phyloP scores from a whole-genome alignment of 2,329 filamentous ascomycete genomes.

The Calonectria montana region DNA sequence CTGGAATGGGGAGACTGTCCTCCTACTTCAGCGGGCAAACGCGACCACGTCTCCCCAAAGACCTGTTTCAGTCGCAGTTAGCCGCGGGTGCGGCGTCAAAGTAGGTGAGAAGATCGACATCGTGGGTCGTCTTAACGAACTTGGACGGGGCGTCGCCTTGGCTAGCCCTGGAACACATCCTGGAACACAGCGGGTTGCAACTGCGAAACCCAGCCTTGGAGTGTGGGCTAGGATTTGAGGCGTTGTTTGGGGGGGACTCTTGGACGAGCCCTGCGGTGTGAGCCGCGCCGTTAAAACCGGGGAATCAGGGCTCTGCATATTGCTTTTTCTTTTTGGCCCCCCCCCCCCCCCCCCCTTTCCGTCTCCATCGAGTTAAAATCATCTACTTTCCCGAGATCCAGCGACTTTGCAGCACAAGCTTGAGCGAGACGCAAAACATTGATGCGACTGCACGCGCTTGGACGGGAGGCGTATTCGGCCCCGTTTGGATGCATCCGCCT shows the following conservation, averaged over 20 bases:
- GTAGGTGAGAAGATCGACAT: slow-evolving; percentile 37
- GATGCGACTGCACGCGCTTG: slow-evolving; percentile 5
- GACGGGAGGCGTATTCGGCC: background rate
- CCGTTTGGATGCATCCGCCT: slow-evolving; percentile 1
- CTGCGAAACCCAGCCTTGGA: slow-evolving; percentile 34
- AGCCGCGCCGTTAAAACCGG: slow-evolving; percentile 32
- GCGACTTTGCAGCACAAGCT: background rate
- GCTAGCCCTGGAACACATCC: slow-evolving; percentile 30
- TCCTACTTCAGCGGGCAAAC: background rate
- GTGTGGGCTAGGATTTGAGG: slow-evolving; percentile 10
- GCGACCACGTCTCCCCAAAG: background rate
- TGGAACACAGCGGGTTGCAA: slow-evolving; percentile 29
- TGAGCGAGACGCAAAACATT: slow-evolving; percentile 6
- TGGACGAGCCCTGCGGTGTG: slow-evolving; percentile 27
- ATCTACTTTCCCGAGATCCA: background rate
- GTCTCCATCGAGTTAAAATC: background rate
- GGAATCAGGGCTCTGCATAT: slow-evolving; percentile 21
- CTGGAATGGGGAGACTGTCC: background rate
- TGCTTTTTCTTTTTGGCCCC: too few relatives aligned
- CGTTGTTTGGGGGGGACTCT: slow-evolving; percentile 18
- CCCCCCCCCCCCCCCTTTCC: background rate
- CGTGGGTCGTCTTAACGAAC: slow-evolving; percentile 22
- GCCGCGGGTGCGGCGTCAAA: slow-evolving; percentile 33
- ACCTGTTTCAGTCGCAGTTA: slow-evolving; percentile 13
- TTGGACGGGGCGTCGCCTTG: slow-evolving; percentile 6